phyloP scores from a whole-genome alignment of 768 basidiomycete genomes.

The Obba rivulosa region DNA sequence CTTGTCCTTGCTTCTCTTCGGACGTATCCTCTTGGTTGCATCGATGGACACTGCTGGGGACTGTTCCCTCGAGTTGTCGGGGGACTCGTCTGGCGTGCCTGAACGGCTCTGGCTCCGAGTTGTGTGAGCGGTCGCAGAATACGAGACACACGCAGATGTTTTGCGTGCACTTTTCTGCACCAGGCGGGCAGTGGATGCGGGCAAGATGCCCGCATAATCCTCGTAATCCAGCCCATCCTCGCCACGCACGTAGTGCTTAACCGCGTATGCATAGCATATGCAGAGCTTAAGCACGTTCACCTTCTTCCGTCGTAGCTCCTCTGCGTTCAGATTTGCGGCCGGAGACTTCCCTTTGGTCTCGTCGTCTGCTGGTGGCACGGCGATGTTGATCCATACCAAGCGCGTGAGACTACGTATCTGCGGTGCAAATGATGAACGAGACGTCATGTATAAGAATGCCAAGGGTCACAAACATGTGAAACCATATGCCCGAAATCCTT shows the following conservation, averaged over 20 bases:
- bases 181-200: constrained; percentile 49
- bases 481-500: constrained; percentile 73
- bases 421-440: background rate
- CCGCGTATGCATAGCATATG: constrained; percentile 66
- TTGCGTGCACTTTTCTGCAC: constrained; percentile 21
- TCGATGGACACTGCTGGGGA: constrained; percentile 8
- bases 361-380: constrained; percentile 53
- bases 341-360: constrained; percentile 50
- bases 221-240: constrained; percentile 70
- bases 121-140: constrained; percentile 29
- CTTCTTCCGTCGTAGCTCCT: constrained; percentile 61
- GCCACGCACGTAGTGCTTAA: constrained; percentile 78
- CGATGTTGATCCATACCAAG: constrained; percentile 74
- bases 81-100: constrained; percentile 9
- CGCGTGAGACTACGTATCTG: constrained; percentile 71
- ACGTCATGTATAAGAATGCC: background rate
- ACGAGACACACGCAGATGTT: constrained; percentile 30
- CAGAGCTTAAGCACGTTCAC: constrained; percentile 63
- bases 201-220: constrained; percentile 66
- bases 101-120: constrained; percentile 4
- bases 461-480: constrained; percentile 42
- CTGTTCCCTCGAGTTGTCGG: background rate
- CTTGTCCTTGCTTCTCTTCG: constrained; percentile 65
- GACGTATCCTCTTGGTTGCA: constrained; percentile 55
- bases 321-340: constrained; percentile 36